Base-by-base conservation (phyloP, 139 green algal species). In the Parachlorella kessleri region DNA sequence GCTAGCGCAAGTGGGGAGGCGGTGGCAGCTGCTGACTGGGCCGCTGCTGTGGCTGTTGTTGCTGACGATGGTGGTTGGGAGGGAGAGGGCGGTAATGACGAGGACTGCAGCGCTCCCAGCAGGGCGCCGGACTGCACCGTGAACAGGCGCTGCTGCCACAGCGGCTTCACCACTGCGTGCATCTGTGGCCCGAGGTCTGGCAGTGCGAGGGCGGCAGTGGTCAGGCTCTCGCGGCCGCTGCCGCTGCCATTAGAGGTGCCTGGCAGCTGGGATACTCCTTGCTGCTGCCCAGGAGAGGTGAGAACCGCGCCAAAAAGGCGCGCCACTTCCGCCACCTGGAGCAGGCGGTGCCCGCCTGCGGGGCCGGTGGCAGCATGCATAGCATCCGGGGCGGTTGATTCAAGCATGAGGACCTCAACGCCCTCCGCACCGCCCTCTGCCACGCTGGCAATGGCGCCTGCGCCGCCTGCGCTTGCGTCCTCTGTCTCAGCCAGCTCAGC, bases 131-230 rank as follows among this genome's bases (percentile, higher is more conserved):
- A 38, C 1, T 53, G 35, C 33, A 41, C 36, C 0, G 64, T 85
- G 80, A 67, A 84, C 8, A 41, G 37, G 6, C 80, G 80, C 76
- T 85, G 80, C 76, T 84, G 75, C 80, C 80, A 85, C 41, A 85
- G 64, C 41, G 75, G 75, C 76, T 35, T 66, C 40, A 9, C 37
- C 2, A 72, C n/a, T 2, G 75, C 80, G 67, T 82, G 68, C n/a
- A 35, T 30, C 33, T 41, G 68, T 35, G 26, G 71, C 32, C n/a
- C 23, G 26, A 85, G 69, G 18, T 18, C 14, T 2, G 59, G 24
- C 9, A 54, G 40, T 6, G 3, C 28, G 3, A 21, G 39, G 28
- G 32, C 10, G 6, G 70, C 8, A 5, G 33, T 66, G 41, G 35
- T 40, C 24, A 30, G 10, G 14, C 48, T 18, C 48, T 28, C 14